Conservation (phyloP, 352 stramenopile genomes). For the Globisporangium canariense region DNA sequence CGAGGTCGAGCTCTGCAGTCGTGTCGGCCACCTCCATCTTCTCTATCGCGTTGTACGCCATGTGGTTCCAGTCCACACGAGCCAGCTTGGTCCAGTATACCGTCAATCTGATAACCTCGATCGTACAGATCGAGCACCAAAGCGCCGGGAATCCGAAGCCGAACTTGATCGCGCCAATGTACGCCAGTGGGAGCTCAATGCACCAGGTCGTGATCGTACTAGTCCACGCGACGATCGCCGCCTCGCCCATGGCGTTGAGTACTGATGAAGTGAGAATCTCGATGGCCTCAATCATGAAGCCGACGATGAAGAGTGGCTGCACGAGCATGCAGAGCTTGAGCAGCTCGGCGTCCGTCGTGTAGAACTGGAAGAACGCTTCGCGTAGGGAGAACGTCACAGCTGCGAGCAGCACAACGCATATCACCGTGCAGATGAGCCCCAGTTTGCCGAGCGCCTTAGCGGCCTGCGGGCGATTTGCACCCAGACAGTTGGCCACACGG, state of each 20-base stretch:
- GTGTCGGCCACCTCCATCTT: neutral
- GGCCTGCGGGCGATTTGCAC: constrained; percentile 14
- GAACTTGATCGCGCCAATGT: constrained; percentile 45
- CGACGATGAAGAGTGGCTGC: constrained; percentile 44
- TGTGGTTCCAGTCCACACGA: constrained; percentile 8
- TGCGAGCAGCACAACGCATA: constrained; percentile 9
- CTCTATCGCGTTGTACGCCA: constrained; percentile 1
- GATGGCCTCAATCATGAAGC: constrained; percentile 42
- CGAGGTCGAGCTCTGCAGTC: neutral
- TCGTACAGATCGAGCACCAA: constrained; percentile 41
- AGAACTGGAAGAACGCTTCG: constrained; percentile 53
- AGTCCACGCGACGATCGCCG: constrained; percentile 41
- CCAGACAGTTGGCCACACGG: constrained; percentile 17
- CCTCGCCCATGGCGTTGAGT: constrained; percentile 49
- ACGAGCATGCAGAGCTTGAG: constrained; percentile 43
- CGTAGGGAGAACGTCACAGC: constrained; percentile 31
- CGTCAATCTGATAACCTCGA: constrained; percentile 42
- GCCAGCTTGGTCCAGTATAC: constrained; percentile 38
- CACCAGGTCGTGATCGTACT: constrained; percentile 55
- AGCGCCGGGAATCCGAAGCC: constrained; percentile 43
- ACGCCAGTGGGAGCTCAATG: constrained; percentile 53
- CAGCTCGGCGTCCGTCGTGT: constrained; percentile 49
- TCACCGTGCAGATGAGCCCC: neutral
- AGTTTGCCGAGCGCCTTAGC: constrained; percentile 13
- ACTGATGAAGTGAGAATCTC: constrained; percentile 44